Percentiles rank a stretch among this genome's conserved stretches.
Evolutionary conservation across 345 rosid genomes (phyloP).

Genomic region (Combretum micranthum): DNA sequence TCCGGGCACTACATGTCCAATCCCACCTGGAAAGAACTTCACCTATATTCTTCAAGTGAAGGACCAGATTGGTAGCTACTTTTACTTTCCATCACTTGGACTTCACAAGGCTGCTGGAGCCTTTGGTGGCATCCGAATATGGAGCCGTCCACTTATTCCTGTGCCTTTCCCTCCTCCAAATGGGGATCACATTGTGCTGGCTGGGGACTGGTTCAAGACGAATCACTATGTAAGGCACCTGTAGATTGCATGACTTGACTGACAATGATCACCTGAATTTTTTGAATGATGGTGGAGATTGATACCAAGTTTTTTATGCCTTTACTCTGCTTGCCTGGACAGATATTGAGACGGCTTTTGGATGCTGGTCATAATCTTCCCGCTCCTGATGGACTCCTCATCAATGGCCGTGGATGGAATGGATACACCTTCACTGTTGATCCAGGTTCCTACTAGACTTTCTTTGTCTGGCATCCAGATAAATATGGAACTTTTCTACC

Average conservation of each 20-base stretch:
- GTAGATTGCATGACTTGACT: too few relatives aligned
- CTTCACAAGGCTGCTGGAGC: conserved; percentile 97
- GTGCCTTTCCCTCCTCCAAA: conserved; percentile 75
- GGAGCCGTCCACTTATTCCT: conserved; percentile 81
- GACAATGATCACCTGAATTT: too few relatives aligned
- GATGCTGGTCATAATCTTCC: conserved; percentile 66
- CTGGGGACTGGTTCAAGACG: conserved; percentile 85
- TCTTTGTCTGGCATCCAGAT: too few relatives aligned
- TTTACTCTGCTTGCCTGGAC: background rate
- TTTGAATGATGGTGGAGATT: too few relatives aligned
- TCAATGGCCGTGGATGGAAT: conserved; percentile 87
- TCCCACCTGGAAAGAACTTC: conserved; percentile 74
- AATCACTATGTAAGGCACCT: conserved; percentile 50
- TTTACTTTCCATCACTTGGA: conserved; percentile 76
- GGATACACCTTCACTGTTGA: conserved; percentile 70
- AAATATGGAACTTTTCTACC: too few relatives aligned
- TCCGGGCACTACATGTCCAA: conserved; percentile 81
- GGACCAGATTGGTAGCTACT: conserved; percentile 90
- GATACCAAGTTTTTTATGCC: background rate
- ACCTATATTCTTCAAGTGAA: conserved; percentile 79
- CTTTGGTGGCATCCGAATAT: conserved; percentile 71
- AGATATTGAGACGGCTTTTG: conserved; percentile 31
- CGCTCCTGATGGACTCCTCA: conserved; percentile 73
- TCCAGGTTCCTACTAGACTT: conserved; percentile 32
- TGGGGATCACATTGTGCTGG: conserved; percentile 61